Evolutionary conservation across 169 alveolate genomes (phyloP), one percentile per base, ranked within the genome.

Genomic region (Besnoitia besnoiti): DNA sequence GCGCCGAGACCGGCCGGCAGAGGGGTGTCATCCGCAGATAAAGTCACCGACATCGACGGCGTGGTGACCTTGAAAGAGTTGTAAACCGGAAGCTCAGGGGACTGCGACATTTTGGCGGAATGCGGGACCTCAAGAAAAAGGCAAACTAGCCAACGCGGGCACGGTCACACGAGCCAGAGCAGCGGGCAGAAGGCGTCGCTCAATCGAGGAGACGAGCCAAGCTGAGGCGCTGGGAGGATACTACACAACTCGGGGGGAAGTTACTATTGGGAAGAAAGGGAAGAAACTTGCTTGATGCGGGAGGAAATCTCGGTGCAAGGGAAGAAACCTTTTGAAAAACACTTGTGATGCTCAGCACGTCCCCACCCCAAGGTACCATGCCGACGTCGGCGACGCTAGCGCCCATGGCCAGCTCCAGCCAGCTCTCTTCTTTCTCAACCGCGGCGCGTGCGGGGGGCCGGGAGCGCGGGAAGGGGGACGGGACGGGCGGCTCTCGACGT

Each of bases 21-120:
- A 0, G 85, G 85, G 37, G 85, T 37, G 85, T 87, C 91, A n/a
- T 87, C 91, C 0, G 91, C 62, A 19, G 73, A 19, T 7, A 87
- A 61, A 21, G 76, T 73, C 46, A 87, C 91, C 39, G 91, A 42
- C 73, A 87, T 39, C 14, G 91, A 87, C 35, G 91, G 91, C 30
- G 85, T 61, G 47, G 49, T 61, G 91, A 87, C 42, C 42, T 21
- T 61, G 91, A 87, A 87, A 30, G 47, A 19, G 62, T 44, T 61
- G 75, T 51, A 76, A n/a, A 87, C 91, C 47, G 91, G 87, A 24
- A 77, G 3, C 8, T 30, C 42, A n/a, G 5, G 49, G 7, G 59
- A 37, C 37, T 19, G 10, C n/a, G 27, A 51, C 87, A 77, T 77
- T 77, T 30, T 77, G 87, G 30, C 44, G 82, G n/a, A 37, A 55